Evolutionary conservation across 495 filamentous ascomycete species (phyloP).

Genomic region (Achaetomiella virescens): DNA sequence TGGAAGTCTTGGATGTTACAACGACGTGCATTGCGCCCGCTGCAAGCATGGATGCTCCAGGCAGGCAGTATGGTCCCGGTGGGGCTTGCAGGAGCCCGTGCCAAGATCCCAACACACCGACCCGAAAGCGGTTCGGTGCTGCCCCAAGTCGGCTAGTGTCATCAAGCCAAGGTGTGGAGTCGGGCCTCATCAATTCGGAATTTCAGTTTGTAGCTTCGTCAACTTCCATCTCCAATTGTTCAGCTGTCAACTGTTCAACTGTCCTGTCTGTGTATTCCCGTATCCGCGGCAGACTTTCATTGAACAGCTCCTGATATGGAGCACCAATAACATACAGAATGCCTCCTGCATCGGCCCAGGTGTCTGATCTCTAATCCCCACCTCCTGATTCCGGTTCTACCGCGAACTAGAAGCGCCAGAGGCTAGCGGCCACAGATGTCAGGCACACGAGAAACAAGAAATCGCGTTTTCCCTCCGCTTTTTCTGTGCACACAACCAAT

Average conservation of each 20-base stretch:
- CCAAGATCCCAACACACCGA: too few species aligned
- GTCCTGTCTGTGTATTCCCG: too few species aligned
- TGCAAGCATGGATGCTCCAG: conserved; percentile 1
- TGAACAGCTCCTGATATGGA: too few species aligned
- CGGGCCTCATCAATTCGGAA: neutral
- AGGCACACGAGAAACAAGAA: neutral
- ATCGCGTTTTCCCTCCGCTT: neutral
- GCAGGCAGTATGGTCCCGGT: neutral
- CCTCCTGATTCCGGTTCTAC: neutral
- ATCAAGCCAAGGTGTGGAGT: neutral
- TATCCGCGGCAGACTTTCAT: too few species aligned
- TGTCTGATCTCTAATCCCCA: conserved; percentile 1
- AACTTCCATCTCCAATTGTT: neutral
- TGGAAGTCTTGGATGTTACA: conserved; percentile 18
- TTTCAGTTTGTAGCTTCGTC: neutral
- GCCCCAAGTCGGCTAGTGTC: neutral
- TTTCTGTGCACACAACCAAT: neutral
- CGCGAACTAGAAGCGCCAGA: neutral
- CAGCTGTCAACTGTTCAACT: too few species aligned
- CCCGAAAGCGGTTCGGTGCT: neutral
- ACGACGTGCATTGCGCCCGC: neutral
- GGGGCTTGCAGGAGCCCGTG: neutral
- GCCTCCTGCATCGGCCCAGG: neutral
- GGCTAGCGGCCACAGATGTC: neutral
- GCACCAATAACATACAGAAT: neutral